phyloP scores from a whole-genome alignment of 2,329 filamentous ascomycete species.

The Talaromyces atroroseus region DNA sequence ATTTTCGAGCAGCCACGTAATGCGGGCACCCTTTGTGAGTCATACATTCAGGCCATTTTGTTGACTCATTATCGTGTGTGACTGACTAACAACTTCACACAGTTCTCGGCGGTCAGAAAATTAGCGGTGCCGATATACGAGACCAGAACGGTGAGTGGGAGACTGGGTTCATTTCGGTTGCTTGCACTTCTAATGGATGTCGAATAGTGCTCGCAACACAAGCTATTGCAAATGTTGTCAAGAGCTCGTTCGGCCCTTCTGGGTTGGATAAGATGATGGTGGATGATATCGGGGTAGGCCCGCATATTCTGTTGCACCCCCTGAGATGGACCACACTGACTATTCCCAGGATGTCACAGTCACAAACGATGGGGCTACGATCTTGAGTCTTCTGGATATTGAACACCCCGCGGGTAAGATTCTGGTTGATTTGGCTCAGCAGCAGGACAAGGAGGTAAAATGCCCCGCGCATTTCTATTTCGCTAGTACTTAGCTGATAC shows the following conservation, averaged over 20 bases:
- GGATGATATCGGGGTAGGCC: constrained; percentile 86
- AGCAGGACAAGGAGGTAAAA: constrained; percentile 84
- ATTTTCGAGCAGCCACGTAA: constrained; percentile 95
- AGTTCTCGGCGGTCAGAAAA: constrained; percentile 94
- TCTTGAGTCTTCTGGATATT: constrained; percentile 89
- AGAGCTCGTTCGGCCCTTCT: constrained; percentile 95
- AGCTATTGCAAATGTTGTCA: constrained; percentile 97
- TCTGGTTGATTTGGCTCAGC: constrained; percentile 91
- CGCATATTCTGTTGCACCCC: constrained; percentile 19
- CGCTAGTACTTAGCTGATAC: constrained; percentile 12
- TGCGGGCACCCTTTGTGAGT: constrained; percentile 77
- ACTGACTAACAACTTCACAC: constrained; percentile 31
- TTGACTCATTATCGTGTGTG: constrained; percentile 10
- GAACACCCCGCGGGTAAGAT: constrained; percentile 99
- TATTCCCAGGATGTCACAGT: constrained; percentile 79
- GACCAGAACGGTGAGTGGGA: constrained; percentile 78
- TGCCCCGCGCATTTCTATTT: constrained; percentile 6
- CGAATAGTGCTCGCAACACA: constrained; percentile 79
- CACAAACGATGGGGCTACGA: constrained; percentile 97
- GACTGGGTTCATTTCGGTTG: constrained; percentile 1
- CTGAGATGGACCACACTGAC: constrained; percentile 19
- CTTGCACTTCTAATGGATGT: constrained; percentile 15
- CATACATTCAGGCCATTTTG: neutral
- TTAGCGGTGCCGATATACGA: constrained; percentile 90
- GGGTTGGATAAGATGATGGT: constrained; percentile 99